A percentile compares a stretch with the other conserved stretches of the same genome.
These are phyloP conservation scores for Aegilops tauschii DNA, from an alignment of 176 grass and related monocot species.

Conservation along the genomic window DNA sequence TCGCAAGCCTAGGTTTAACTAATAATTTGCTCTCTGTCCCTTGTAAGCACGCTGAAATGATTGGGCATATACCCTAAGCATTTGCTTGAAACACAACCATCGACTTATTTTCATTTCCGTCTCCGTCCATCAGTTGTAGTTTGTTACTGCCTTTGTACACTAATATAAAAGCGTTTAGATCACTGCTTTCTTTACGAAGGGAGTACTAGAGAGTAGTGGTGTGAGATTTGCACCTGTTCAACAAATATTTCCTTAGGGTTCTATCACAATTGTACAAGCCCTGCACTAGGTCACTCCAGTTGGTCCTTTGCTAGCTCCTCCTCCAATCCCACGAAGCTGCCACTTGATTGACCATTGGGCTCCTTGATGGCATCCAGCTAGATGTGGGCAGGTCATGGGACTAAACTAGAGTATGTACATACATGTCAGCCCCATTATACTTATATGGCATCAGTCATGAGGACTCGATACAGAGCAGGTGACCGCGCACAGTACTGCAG, in stretches of 20 bases:
- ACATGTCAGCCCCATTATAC: not conserved
- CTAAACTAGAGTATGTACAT: not conserved
- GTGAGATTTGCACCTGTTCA: not conserved
- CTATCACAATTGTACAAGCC: too few species aligned
- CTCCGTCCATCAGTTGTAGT: not conserved
- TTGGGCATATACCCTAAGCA: not conserved
- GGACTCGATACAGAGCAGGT: not conserved
- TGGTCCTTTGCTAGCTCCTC: not conserved
- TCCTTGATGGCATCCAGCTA: not conserved
- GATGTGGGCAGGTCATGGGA: not conserved
- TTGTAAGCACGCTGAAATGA: not conserved
- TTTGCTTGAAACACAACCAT: not conserved
- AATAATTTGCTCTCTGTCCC: not conserved
- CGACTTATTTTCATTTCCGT: not conserved
- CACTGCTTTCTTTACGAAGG: too few species aligned
- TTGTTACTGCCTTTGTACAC: not conserved
- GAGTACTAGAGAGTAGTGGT: not conserved
- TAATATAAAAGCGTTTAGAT: too few species aligned
- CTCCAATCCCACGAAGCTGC: not conserved
- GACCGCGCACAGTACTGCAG: not conserved
- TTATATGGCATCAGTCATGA: not conserved
- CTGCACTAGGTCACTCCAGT: too few species aligned
- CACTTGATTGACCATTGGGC: not conserved
- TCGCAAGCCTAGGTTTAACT: not conserved
- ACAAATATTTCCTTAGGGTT: too few species aligned